Base-by-base conservation (phyloP, 2,329 filamentous ascomycete genomes). In the Paracoccidioides lutzii region DNA sequence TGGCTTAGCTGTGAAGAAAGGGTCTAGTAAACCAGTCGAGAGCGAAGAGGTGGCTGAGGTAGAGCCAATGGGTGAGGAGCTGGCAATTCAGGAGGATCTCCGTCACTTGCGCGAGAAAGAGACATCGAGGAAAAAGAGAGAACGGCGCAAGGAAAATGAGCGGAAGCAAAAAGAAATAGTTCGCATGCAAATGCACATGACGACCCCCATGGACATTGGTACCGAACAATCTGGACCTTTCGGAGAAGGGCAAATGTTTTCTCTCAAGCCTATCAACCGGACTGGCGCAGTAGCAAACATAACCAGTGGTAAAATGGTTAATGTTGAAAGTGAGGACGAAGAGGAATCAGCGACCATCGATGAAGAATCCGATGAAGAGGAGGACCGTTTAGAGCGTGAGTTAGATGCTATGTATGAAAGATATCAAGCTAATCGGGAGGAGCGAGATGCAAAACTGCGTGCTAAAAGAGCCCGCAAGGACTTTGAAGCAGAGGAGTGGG, bases 131-230 rank as follows among this genome's bases (percentile, higher is more conserved):
- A 91, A 84, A 71, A 94, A 90, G 74, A 85, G 89, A 63, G 87
- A 95, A 65, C 82, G 85, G 62, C 81, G 90, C 61, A 87, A 80
- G 64, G 90, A 95, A 58, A 98, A 98, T 61, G 93, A 98, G 71
- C 83, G 83, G 70, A 97, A 95, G 72, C 88, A 93, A 63, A 93
- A 88, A 63, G 93, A 97, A 61, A 89, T 97, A 58, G 79, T 95
- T n/a, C 84, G 93, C 38, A 86, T 98, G 85, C 93, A 98, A 71
- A 83, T 98, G 76, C 85, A 96, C 73, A 98, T 98, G 93, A 85
- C 85, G 2, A 87, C 90, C 0, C 93, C 93, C 6, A 93, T 89
- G 78, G 93, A 98, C 61, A 95, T 98, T 60, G 93, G 93, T 65
- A 81, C 95, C 74, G 93, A 95, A 67, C 89, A 93, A 71, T 74